Evolutionary conservation across 441 rosid genomes (phyloP).

Genomic region (Euphorbia corollata): DNA sequence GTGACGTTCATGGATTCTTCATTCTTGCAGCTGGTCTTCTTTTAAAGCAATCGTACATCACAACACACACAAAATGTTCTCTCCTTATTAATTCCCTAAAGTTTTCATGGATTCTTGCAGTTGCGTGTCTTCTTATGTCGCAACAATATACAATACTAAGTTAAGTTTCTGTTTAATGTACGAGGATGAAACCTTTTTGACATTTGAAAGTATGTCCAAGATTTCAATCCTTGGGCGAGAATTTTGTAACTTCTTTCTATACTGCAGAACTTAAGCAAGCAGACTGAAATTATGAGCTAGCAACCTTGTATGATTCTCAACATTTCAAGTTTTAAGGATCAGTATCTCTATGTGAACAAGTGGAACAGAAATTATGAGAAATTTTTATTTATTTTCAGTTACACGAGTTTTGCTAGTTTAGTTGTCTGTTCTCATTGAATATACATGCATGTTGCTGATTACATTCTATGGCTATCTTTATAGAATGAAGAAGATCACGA

Average conservation of each 20-base stretch:
- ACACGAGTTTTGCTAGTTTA: background rate
- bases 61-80: background rate
- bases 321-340: background rate
- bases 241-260: background rate
- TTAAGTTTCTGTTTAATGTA: background rate
- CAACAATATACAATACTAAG: background rate
- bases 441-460: background rate
- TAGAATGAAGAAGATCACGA: background rate
- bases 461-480: background rate
- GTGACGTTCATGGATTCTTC: background rate
- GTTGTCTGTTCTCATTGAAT: background rate
- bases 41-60: too few relatives aligned
- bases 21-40: too few relatives aligned
- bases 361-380: background rate
- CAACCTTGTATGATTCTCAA: background rate
- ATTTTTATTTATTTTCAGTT: background rate
- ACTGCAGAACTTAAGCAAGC: background rate
- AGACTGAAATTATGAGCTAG: slow-evolving; percentile 8
- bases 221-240: background rate
- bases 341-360: background rate
- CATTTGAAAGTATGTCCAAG: background rate
- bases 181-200: background rate
- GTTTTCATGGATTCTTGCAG: background rate
- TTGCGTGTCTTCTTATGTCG: background rate
- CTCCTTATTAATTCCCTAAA: background rate